phyloP scores from a whole-genome alignment of 768 basidiomycete genomes.

The Boletus sp. region DNA sequence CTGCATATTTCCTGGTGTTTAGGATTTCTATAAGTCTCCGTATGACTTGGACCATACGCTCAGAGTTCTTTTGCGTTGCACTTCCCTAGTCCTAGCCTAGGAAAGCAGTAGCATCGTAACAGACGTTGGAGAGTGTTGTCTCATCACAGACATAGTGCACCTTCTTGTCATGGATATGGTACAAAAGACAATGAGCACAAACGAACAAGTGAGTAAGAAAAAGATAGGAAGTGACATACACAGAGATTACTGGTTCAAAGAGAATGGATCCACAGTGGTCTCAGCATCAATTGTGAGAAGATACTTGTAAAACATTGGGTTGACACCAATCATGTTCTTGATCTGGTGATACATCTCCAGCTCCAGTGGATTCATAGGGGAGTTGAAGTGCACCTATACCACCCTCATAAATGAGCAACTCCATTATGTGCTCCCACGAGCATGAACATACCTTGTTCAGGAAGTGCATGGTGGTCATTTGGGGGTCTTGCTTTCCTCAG shows the following conservation, averaged over 20 bases:
- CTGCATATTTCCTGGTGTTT: too few relatives aligned
- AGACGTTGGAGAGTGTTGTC: slow-evolving; percentile 85
- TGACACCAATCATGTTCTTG: slow-evolving; percentile 99
- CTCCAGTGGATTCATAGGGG: too few relatives aligned
- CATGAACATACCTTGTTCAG: slow-evolving; percentile 75
- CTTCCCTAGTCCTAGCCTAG: too few relatives aligned
- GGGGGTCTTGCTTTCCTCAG: slow-evolving; percentile 96
- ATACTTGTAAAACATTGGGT: slow-evolving; percentile 98
- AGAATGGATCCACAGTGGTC: too few relatives aligned
- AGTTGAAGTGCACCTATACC: too few relatives aligned
- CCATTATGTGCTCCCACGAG: background rate
- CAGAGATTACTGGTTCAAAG: slow-evolving; percentile 88
- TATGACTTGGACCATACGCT: too few relatives aligned
- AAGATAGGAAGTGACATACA: slow-evolving; percentile 51
- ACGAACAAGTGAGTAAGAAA: background rate
- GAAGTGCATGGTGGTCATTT: slow-evolving; percentile 95
- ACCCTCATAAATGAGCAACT: background rate
- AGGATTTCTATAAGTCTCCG: too few relatives aligned
- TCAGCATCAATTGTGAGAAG: slow-evolving; percentile 92
- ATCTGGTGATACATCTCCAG: too few relatives aligned
- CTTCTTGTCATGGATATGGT: slow-evolving; percentile 97
- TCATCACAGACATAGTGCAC: slow-evolving; percentile 94
- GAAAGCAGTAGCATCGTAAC: too few relatives aligned
- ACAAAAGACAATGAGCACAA: background rate
- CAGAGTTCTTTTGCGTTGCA: too few relatives aligned